Conservation (phyloP, 2,329 filamentous ascomycete genomes). For the Epichloe festucae region DNA sequence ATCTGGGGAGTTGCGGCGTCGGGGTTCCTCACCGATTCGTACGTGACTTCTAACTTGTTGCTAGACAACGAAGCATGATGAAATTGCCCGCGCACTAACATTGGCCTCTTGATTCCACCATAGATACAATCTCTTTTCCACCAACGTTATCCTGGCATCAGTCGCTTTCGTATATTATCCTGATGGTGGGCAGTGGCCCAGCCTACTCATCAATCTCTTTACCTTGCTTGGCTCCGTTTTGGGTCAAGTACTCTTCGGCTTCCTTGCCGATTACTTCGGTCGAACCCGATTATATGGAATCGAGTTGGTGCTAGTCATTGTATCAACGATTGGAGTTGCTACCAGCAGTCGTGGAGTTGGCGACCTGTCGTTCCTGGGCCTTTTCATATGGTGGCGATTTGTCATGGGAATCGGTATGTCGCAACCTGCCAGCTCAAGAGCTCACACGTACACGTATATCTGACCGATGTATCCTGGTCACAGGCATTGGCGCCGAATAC, state of each 20-base stretch:
- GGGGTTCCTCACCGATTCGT: conserved; percentile 41
- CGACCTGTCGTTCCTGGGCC: conserved; percentile 35
- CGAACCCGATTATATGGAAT: conserved; percentile 43
- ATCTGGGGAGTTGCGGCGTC: conserved; percentile 44
- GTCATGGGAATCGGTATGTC: conserved; percentile 37
- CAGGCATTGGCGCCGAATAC: conserved; percentile 55
- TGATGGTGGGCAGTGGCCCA: conserved; percentile 28
- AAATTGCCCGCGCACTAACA: not conserved
- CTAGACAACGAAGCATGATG: not conserved
- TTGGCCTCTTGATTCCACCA: not conserved
- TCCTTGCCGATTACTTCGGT: conserved; percentile 41
- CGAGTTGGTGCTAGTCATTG: conserved; percentile 41
- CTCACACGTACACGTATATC: not conserved
- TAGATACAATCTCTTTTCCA: conserved; percentile 42
- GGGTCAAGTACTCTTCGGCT: conserved; percentile 39
- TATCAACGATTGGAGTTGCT: conserved; percentile 44
- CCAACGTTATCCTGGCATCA: conserved; percentile 40
- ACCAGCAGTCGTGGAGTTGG: conserved; percentile 36
- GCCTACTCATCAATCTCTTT: conserved; percentile 37
- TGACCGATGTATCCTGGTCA: not conserved
- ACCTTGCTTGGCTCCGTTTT: conserved; percentile 39
- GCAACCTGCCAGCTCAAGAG: not conserved
- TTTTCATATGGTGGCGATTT: conserved; percentile 42
- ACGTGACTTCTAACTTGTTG: conserved; percentile 12
- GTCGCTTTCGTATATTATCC: conserved; percentile 41